Base-by-base conservation (phyloP, 2,329 filamentous ascomycete species). In the Fusarium sp. region DNA sequence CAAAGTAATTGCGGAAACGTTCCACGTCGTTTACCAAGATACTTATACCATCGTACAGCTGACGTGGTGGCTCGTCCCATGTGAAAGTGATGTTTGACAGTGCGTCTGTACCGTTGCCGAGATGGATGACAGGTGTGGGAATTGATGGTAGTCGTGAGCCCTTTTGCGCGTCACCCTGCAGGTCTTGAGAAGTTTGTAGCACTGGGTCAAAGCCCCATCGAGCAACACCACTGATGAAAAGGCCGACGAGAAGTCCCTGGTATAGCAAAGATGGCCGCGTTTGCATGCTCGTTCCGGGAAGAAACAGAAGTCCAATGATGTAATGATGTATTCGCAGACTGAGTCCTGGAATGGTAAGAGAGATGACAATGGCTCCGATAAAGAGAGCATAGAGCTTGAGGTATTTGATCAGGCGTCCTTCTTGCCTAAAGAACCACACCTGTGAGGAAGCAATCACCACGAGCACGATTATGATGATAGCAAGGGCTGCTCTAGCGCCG, bases 321-420 rank as follows among this genome's bases (percentile, higher is more conserved):
- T 98, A 99, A 79, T 99, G 96, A 77, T 99, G 96, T 58, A 99
- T 94, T 33, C 96, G 90, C 49, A 99, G 85, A 66, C 90, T 92
- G 52, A 97, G 88, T 10, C 89, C 88, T 0, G 95, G 95, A 8
- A 97, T 80, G 2, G 87, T 82, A 15, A 97, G 84, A 33, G 92
- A 86, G 49, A 94, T 81, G 29, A 96, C 76, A 35, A 98, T 88
- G n/a, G 84, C 84, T 4, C 83, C 77, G 3, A 89, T 81, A 68
- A 97, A 88, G 7, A 92, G 82, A 23, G 84, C 86, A 77, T 98
- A 98, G 21, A 97, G 84, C 72, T 88, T 89, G 8, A 98, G 86
- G 75, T 94, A 95, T 38, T 86, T 87, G 29, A 92, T 86, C 70
- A 98, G 86, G 5, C 93, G 89, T 1, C 91, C 95, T 77, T 97